Evolutionary conservation across 164 flowering plant genomes (phyloP).

Genomic region (Stephania cephalantha): DNA sequence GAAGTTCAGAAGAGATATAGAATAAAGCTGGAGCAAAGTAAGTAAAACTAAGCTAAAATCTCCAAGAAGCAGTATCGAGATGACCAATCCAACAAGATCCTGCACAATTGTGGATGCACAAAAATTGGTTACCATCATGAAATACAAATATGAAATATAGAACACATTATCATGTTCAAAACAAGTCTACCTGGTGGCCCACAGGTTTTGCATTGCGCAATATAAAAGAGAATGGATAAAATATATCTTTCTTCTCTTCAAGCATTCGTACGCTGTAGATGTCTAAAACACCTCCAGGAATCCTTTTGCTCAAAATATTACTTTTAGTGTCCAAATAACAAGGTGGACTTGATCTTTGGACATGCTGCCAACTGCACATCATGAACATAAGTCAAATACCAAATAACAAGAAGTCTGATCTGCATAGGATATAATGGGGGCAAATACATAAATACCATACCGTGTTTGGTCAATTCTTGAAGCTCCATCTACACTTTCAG

Average conservation of each 20-base stretch:
- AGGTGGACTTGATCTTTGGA: constrained; percentile 22
- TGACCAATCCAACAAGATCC: constrained; percentile 94
- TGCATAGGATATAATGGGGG: background rate
- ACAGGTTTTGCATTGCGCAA: constrained; percentile 88
- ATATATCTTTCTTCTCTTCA: constrained; percentile 66
- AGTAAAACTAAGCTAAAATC: constrained; percentile 87
- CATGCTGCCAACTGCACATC: constrained; percentile 25
- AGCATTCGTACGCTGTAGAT: constrained; percentile 48
- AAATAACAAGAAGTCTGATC: background rate
- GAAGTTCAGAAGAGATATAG: constrained; percentile 64
- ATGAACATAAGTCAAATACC: background rate
- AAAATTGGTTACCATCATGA: background rate
- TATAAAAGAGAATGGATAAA: constrained; percentile 62
- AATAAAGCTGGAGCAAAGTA: constrained; percentile 77
- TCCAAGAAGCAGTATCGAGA: constrained; percentile 74
- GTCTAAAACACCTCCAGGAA: constrained; percentile 55
- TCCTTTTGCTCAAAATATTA: constrained; percentile 28
- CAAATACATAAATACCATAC: constrained; percentile 27
- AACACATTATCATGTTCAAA: background rate
- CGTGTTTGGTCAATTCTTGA: constrained; percentile 30
- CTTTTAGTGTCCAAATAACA: constrained; percentile 32
- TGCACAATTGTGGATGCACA: constrained; percentile 26
- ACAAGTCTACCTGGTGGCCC: constrained; percentile 85
- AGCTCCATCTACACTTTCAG: constrained; percentile 26
- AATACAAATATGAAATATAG: background rate